Evolutionary conservation across 768 basidiomycete genomes (phyloP).

Genomic region (Lactifluus hygrophoroides): DNA sequence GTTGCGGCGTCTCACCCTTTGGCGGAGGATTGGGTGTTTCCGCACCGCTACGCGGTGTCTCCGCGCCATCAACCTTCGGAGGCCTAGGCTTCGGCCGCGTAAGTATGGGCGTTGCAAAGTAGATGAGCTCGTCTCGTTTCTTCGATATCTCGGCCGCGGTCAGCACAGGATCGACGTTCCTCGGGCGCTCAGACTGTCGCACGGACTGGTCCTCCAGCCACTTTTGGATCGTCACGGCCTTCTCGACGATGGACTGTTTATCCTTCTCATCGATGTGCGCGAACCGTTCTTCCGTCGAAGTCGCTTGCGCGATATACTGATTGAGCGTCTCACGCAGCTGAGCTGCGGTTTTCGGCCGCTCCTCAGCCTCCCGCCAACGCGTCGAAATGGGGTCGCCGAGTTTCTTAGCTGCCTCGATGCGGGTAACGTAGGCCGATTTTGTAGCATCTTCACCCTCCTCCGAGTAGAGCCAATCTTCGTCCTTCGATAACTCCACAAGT

Average conservation of each 20-base stretch:
- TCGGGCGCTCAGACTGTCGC: constrained; percentile 78
- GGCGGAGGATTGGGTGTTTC: constrained; percentile 44
- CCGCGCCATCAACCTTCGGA: constrained; percentile 53
- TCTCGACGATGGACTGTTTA: constrained; percentile 79
- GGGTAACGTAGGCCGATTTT: constrained; percentile 88
- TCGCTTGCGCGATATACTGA: constrained; percentile 75
- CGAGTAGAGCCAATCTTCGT: constrained; percentile 96
- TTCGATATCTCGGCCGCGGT: constrained; percentile 76
- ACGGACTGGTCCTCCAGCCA: constrained; percentile 93
- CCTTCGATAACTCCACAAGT: constrained; percentile 56
- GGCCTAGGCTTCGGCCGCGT: constrained; percentile 90
- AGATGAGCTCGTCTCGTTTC: constrained; percentile 89
- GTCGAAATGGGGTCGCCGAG: constrained; percentile 81
- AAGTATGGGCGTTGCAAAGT: constrained; percentile 84
- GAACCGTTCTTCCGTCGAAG: constrained; percentile 76
- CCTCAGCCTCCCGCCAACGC: constrained; percentile 78
- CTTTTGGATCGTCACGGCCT: constrained; percentile 81
- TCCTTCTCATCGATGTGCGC: constrained; percentile 87
- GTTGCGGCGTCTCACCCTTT: constrained; percentile 27
- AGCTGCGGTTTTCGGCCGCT: constrained; percentile 62
- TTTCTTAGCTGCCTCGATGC: constrained; percentile 74
- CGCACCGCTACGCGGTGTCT: constrained; percentile 62
- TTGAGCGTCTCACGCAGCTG: constrained; percentile 84
- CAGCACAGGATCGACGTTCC: constrained; percentile 82
- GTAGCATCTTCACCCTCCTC: constrained; percentile 94